These are phyloP conservation scores for Haplosporangium sp. DNA, from an alignment of 371 early-diverging fungal species.

Conservation along the genomic window DNA sequence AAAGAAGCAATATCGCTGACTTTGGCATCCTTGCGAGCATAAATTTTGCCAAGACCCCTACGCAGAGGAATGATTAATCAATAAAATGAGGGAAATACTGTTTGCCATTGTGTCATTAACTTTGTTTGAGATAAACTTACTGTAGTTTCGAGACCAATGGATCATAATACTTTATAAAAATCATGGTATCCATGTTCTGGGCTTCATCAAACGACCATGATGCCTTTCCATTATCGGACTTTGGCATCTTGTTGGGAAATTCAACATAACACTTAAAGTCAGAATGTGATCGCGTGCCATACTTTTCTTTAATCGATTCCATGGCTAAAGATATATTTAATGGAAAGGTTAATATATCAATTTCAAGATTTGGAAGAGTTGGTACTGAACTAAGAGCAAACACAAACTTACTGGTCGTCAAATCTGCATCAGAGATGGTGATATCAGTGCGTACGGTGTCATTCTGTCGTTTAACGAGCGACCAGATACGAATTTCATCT, in stretches of 20 bases:
- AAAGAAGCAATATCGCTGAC: constrained; percentile 77
- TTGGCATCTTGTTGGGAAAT: constrained; percentile 35
- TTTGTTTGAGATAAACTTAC: constrained; percentile 55
- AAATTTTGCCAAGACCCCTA: constrained; percentile 75
- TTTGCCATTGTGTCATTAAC: too few species aligned
- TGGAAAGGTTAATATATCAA: not conserved
- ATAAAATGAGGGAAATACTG: too few species aligned
- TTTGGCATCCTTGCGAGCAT: constrained; percentile 66
- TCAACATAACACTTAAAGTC: constrained; percentile 74
- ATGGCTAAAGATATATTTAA: constrained; percentile 45
- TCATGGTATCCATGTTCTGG: constrained; percentile 60
- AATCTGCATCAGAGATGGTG: constrained; percentile 61
- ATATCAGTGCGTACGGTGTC: constrained; percentile 86
- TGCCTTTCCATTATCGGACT: constrained; percentile 26
- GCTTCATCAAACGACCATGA: constrained; percentile 47
- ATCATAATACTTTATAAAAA: constrained; percentile 92
- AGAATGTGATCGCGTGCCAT: constrained; percentile 50
- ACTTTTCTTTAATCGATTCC: constrained; percentile 59
- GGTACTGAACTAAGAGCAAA: constrained; percentile 1
- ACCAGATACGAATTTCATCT: constrained; percentile 86
- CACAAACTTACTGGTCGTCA: constrained; percentile 60
- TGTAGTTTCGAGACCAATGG: constrained; percentile 68
- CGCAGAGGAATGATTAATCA: not conserved
- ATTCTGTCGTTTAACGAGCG: constrained; percentile 83
- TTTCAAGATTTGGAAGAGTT: not conserved